Conservation (phyloP, 768 basidiomycete species). For the Kwoniella sp. region DNA sequence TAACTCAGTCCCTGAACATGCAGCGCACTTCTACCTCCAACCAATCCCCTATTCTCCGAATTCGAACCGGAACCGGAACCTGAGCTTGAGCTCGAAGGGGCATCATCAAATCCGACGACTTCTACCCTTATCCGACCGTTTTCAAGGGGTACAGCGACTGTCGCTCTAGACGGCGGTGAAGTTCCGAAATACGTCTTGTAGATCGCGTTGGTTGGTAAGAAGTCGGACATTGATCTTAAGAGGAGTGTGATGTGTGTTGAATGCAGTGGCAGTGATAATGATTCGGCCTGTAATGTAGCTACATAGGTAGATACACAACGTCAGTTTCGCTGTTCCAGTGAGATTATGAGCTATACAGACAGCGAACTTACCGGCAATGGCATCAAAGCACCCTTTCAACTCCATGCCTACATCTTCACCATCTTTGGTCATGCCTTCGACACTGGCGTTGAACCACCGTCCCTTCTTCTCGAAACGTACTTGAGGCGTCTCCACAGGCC, state of each 20-base stretch:
- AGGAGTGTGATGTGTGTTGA: conserved; percentile 78
- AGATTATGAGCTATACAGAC: not conserved
- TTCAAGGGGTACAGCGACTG: conserved; percentile 77
- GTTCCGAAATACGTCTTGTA: conserved; percentile 82
- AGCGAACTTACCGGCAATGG: conserved; percentile 63
- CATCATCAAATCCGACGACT: conserved; percentile 69
- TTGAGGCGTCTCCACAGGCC: not conserved
- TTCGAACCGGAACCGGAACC: not conserved
- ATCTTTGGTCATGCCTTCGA: conserved; percentile 61
- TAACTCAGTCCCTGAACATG: conserved; percentile 97
- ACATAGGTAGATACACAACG: not conserved
- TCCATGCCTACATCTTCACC: conserved; percentile 68
- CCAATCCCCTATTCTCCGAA: not conserved
- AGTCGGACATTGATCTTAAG: conserved; percentile 74
- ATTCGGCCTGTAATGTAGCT: conserved; percentile 63
- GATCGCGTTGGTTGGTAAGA: conserved; percentile 72
- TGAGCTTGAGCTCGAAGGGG: not conserved
- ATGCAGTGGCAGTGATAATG: conserved; percentile 62
- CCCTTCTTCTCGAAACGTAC: conserved; percentile 53
- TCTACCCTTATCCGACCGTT: conserved; percentile 69
- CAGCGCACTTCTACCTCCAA: conserved; percentile 64
- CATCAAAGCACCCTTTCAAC: conserved; percentile 68
- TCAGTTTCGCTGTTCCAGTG: not conserved
- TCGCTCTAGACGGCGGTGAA: conserved; percentile 93
- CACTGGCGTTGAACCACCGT: conserved; percentile 70